Percentiles rank a stretch among this genome's conserved stretches.
Conservation (phyloP, 1,284 basidiomycete species). For the Cronartium quercuum region DNA sequence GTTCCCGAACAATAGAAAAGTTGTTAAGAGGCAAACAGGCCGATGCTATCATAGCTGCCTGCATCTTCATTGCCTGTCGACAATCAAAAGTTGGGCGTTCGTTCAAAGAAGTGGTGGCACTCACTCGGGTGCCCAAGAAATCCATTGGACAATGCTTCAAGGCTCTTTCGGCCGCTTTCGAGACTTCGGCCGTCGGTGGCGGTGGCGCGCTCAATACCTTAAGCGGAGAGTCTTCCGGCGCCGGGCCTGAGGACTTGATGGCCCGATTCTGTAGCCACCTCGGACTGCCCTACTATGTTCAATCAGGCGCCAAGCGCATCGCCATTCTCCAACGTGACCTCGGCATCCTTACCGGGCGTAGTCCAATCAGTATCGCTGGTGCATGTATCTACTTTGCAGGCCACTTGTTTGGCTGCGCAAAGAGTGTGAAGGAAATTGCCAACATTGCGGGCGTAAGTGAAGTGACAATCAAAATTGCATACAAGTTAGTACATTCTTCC, state of each 20-base stretch:
- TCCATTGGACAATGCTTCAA: conserved; percentile 91
- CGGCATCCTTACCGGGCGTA: conserved; percentile 83
- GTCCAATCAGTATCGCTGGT: conserved; percentile 90
- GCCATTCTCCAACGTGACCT: conserved; percentile 72
- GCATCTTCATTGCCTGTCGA: conserved; percentile 95
- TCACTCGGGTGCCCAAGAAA: conserved; percentile 91
- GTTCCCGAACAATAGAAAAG: conserved; percentile 56
- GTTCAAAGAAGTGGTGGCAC: conserved; percentile 89
- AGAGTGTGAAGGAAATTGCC: conserved; percentile 77
- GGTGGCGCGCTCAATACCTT: conserved; percentile 41
- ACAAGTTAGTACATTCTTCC: conserved; percentile 46
- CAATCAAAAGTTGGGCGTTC: conserved; percentile 88
- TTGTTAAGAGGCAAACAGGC: conserved; percentile 82
- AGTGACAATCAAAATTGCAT: conserved; percentile 76
- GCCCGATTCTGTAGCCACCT: conserved; percentile 90
- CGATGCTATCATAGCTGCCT: conserved; percentile 90
- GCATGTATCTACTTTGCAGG: conserved; percentile 92
- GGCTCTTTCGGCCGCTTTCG: conserved; percentile 84
- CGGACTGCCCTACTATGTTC: conserved; percentile 73
- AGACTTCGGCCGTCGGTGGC: conserved; percentile 49
- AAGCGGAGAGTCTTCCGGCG: conserved; percentile 34
- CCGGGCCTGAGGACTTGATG: conserved; percentile 68
- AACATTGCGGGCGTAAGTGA: conserved; percentile 93
- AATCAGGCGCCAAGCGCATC: conserved; percentile 76
- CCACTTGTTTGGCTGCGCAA: conserved; percentile 66